Percentiles rank a stretch among this genome's conserved stretches.
Evolutionary conservation across 2,329 filamentous ascomycete genomes (phyloP).

Genomic region (Penicillium sp.): DNA sequence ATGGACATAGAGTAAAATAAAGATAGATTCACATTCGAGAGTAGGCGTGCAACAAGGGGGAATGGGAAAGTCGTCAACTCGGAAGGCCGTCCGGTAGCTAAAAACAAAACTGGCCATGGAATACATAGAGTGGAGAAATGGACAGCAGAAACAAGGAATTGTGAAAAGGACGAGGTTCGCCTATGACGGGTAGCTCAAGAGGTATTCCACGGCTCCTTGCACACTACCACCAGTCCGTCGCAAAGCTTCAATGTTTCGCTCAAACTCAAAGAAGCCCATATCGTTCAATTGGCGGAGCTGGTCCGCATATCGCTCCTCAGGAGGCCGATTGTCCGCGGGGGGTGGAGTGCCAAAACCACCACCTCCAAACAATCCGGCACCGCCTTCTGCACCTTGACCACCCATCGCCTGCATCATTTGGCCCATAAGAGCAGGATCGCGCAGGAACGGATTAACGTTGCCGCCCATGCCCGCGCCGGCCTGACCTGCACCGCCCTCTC

Average conservation of each 20-base stretch:
- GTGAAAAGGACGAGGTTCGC: background rate
- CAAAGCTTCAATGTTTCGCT: constrained; percentile 84
- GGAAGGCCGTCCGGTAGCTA: constrained; percentile 7
- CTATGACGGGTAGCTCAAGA: constrained; percentile 37
- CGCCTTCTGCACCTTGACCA: constrained; percentile 36
- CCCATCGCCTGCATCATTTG: constrained; percentile 56
- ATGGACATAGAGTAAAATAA: background rate
- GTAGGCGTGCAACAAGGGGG: constrained; percentile 5
- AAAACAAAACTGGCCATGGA: constrained; percentile 9
- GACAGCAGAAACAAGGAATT: background rate
- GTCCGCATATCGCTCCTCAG: constrained; percentile 88
- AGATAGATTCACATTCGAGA: background rate
- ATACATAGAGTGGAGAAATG: constrained; percentile 3
- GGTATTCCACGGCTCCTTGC: constrained; percentile 65
- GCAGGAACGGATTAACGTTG: constrained; percentile 52
- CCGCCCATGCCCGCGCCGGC: constrained; percentile 20
- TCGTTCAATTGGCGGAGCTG: constrained; percentile 94
- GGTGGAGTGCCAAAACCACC: constrained; percentile 46
- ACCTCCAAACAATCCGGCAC: constrained; percentile 44
- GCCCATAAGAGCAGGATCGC: constrained; percentile 60
- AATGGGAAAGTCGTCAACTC: constrained; percentile 9
- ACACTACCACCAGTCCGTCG: constrained; percentile 89
- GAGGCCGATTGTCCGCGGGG: constrained; percentile 73
- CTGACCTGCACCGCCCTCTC: constrained; percentile 21
- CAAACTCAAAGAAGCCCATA: constrained; percentile 98